Percentiles rank a stretch among this genome's conserved stretches.
Conservation (phyloP, 352 stramenopile genomes). For the Phytophthora foliorum region DNA sequence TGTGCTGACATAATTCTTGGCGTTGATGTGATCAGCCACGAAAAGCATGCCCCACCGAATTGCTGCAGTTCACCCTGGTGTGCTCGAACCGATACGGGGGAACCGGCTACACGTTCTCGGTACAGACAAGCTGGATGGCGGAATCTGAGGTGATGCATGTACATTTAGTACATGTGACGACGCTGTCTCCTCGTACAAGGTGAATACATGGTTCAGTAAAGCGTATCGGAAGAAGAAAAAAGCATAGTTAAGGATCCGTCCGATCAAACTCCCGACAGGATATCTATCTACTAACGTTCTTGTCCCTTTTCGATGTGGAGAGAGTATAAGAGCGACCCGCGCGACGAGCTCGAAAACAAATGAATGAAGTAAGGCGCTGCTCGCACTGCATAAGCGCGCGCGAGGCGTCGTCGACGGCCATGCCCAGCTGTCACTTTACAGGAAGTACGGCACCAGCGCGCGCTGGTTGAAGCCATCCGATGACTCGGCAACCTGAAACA, state of each 20-base stretch:
- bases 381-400: constrained; percentile 12
- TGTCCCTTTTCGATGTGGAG: constrained; percentile 53
- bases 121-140: constrained; percentile 73
- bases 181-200: too few species aligned
- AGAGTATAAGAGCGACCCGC: constrained; percentile 41
- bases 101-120: constrained; percentile 71
- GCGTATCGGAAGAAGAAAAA: constrained; percentile 28
- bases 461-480: constrained; percentile 83
- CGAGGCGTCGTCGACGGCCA: constrained; percentile 20
- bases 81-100: constrained; percentile 61
- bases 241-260: constrained; percentile 45
- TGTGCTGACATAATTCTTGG: constrained; percentile 9
- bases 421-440: constrained; percentile 61
- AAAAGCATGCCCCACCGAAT: constrained; percentile 68
- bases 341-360: constrained; percentile 34
- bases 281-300: constrained; percentile 53
- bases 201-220: constrained; percentile 12
- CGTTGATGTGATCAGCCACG: constrained; percentile 38
- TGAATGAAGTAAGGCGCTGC: constrained; percentile 34
- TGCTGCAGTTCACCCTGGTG: constrained; percentile 72
- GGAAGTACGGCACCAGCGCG: constrained; percentile 87
- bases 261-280: constrained; percentile 44
- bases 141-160: constrained; percentile 58
- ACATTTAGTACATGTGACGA: too few species aligned
- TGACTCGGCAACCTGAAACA: constrained; percentile 80